Conservation (phyloP, 345 rosid species). For the Citrus glauca region DNA sequence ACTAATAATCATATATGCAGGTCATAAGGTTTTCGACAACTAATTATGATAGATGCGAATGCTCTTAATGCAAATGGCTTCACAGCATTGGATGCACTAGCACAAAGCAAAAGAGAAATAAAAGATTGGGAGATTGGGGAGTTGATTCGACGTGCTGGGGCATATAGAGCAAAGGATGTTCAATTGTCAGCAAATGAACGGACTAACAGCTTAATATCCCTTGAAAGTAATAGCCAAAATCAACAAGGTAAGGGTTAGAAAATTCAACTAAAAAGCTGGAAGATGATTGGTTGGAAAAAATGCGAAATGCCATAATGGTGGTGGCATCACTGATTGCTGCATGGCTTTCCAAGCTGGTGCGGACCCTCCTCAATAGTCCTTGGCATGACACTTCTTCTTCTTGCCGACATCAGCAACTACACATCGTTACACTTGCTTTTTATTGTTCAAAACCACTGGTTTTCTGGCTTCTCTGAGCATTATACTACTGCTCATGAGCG, state of each 20-base stretch:
- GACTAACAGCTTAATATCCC: neutral
- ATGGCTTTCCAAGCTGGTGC: constrained; percentile 27
- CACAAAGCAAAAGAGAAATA: neutral
- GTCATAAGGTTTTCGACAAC: neutral
- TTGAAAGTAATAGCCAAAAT: neutral
- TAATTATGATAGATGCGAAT: neutral
- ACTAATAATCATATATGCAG: neutral
- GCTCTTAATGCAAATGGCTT: neutral
- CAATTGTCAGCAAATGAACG: neutral
- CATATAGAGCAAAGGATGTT: neutral
- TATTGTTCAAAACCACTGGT: constrained; percentile 3
- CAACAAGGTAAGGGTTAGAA: neutral
- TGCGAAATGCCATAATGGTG: constrained; percentile 18
- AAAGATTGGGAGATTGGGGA: neutral
- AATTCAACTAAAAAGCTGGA: neutral
- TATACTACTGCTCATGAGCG: constrained; percentile 23
- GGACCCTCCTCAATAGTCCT: constrained; percentile 25
- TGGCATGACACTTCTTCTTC: neutral
- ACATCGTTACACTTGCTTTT: neutral
- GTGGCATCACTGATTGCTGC: constrained; percentile 33
- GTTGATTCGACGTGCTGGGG: neutral
- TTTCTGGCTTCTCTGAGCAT: constrained; percentile 25
- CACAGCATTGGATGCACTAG: neutral
- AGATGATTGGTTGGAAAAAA: neutral
- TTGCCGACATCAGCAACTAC: neutral